Evolutionary conservation across 192 early-diverging fungal genomes (phyloP).

Genomic region (Coemansia sp.): DNA sequence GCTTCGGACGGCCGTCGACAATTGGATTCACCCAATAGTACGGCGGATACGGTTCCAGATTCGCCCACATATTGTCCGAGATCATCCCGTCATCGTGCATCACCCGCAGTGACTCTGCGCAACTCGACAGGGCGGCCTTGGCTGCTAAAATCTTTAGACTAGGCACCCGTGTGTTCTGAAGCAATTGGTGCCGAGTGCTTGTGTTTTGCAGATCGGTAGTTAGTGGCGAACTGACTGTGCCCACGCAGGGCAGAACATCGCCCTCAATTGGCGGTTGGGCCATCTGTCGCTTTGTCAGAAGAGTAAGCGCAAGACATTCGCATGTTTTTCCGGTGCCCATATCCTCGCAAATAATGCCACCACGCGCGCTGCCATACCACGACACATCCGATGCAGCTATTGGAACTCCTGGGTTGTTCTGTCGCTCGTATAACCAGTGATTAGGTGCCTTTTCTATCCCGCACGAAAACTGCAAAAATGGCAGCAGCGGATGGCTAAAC

Average conservation of each 20-base stretch:
- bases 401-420: conserved; percentile 28
- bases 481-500: conserved; percentile 30
- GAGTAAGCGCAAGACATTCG: conserved; percentile 64
- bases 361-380: conserved; percentile 47
- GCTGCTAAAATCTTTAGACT: conserved; percentile 51
- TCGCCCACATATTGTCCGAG: conserved; percentile 19
- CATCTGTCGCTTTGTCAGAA: conserved; percentile 61
- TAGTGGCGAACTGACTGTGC: conserved; percentile 32
- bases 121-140: conserved; percentile 40
- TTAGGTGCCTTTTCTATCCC: conserved; percentile 28
- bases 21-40: conserved; percentile 57
- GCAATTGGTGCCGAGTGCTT: neutral
- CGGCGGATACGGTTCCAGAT: conserved; percentile 50
- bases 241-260: conserved; percentile 37
- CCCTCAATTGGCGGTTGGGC: conserved; percentile 37
- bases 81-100: conserved; percentile 53
- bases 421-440: conserved; percentile 25
- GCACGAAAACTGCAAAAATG: conserved; percentile 42
- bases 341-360: conserved; percentile 83
- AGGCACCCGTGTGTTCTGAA: conserved; percentile 11
- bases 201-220: conserved; percentile 11
- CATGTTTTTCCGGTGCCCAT: conserved; percentile 89
- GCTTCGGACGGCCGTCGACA: conserved; percentile 14
- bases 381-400: conserved; percentile 25
- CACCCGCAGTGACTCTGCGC: conserved; percentile 46